phyloP scores from a whole-genome alignment of 2,329 filamentous ascomycete genomes.

The Penicillium sp. region DNA sequence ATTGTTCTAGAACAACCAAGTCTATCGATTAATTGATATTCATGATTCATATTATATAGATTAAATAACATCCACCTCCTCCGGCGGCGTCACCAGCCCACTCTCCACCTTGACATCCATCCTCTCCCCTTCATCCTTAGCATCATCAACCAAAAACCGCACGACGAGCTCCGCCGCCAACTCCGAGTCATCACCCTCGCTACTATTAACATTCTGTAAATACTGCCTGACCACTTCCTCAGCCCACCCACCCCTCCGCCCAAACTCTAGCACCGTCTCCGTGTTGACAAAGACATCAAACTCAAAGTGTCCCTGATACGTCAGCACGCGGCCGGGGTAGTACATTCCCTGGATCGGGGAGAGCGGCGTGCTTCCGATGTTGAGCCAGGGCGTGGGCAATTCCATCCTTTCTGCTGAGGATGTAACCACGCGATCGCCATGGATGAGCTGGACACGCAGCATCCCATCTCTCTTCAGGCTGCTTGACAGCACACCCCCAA shows the following conservation, averaged over 20 bases:
- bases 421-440: constrained; percentile 28
- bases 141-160: constrained; percentile 22
- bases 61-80: no score
- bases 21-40: background rate
- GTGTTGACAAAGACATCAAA: constrained; percentile 26
- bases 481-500: constrained; percentile 9
- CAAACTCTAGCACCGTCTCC: constrained; percentile 24
- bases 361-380: constrained; percentile 23
- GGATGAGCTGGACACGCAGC: constrained; percentile 31
- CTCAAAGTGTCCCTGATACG: constrained; percentile 32
- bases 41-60: background rate
- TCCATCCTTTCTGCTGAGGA: background rate
- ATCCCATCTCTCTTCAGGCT: background rate
- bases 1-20: no score
- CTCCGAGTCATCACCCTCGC: constrained; percentile 29
- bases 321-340: constrained; percentile 24
- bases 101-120: background rate
- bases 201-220: constrained; percentile 19
- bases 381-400: constrained; percentile 26
- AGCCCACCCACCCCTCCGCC: constrained; percentile 20
- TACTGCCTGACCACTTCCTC: constrained; percentile 12
- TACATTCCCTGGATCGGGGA: constrained; percentile 30
- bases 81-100: constrained; percentile 24
- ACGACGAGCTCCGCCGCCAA: constrained; percentile 31
- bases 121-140: no score